Percentiles rank a stretch among this genome's conserved stretches.
phyloP scores from a whole-genome alignment of 31 red algal species.

The Odonthalia washingtoniensis region DNA sequence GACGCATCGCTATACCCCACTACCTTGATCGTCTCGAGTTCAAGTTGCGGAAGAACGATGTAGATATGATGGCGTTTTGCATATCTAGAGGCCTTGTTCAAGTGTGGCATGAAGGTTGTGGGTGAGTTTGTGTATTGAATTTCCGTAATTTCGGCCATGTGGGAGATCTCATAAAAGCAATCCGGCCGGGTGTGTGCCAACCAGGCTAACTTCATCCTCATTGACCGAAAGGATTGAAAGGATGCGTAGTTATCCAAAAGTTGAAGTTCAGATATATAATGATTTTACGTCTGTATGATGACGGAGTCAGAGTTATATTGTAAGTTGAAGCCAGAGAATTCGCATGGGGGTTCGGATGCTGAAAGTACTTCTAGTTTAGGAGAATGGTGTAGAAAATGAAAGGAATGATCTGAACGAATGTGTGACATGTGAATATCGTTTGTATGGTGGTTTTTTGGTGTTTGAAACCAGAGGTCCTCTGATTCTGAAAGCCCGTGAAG shows the following conservation, averaged over 20 bases:
- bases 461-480: no score
- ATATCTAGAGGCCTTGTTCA: slow-evolving; percentile 31
- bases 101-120: slow-evolving; percentile 8
- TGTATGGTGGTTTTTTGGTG: slow-evolving; percentile 29
- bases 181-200: slow-evolving; percentile 34
- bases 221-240: slow-evolving; percentile 13
- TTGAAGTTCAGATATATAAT: slow-evolving; percentile 30
- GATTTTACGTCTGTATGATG: slow-evolving; percentile 16
- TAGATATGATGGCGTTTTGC: background rate
- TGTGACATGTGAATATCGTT: slow-evolving; percentile 18
- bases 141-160: slow-evolving; percentile 40
- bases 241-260: background rate
- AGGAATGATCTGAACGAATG: slow-evolving; percentile 43
- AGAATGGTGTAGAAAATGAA: background rate
- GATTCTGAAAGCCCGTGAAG: no score
- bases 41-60: background rate
- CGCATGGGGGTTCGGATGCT: background rate
- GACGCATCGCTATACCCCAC: slow-evolving; percentile 45
- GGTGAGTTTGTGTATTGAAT: background rate
- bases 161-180: slow-evolving; percentile 33
- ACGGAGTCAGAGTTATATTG: background rate
- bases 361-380: slow-evolving; percentile 3
- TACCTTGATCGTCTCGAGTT: slow-evolving; percentile 15
- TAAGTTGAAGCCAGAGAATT: no score
- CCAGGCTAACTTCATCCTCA: no score